Conservation (phyloP, 148 eudicot genomes). For the Salicornia ramosissima region DNA sequence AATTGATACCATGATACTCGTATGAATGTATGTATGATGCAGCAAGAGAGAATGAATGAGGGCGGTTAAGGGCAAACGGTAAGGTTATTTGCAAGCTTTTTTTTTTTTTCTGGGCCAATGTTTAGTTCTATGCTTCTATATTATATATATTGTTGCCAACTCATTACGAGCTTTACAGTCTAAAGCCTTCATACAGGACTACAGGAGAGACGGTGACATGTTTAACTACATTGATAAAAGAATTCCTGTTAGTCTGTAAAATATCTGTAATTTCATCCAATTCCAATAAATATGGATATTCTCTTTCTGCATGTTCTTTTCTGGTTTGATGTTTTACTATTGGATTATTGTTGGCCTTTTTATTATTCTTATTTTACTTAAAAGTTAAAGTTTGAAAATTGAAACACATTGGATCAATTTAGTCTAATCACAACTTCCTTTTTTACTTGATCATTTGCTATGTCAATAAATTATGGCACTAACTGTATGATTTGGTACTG, state of each 20-base stretch:
- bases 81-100: not conserved
- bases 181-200: not conserved
- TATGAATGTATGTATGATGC: not conserved
- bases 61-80: not conserved
- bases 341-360: not conserved
- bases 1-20: not conserved
- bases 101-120: not conserved
- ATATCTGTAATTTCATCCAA: too few relatives aligned
- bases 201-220: not conserved
- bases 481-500: not conserved
- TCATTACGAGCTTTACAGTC: not conserved
- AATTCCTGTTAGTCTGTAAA: not conserved
- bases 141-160: not conserved
- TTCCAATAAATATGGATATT: too few relatives aligned
- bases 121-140: not conserved
- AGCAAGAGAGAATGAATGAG: not conserved
- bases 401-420: too few relatives aligned
- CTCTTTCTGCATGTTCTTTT: not conserved
- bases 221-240: not conserved
- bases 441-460: too few relatives aligned
- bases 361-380: too few relatives aligned
- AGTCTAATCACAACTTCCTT: too few relatives aligned
- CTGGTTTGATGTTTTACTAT: not conserved
- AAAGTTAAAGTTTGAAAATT: too few relatives aligned
- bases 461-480: too few relatives aligned